A percentile compares a stretch with the other conserved stretches of the same genome.
These are phyloP conservation scores for Xylaria nigripes DNA, from an alignment of 495 filamentous ascomycete species.

Conservation along the genomic window DNA sequence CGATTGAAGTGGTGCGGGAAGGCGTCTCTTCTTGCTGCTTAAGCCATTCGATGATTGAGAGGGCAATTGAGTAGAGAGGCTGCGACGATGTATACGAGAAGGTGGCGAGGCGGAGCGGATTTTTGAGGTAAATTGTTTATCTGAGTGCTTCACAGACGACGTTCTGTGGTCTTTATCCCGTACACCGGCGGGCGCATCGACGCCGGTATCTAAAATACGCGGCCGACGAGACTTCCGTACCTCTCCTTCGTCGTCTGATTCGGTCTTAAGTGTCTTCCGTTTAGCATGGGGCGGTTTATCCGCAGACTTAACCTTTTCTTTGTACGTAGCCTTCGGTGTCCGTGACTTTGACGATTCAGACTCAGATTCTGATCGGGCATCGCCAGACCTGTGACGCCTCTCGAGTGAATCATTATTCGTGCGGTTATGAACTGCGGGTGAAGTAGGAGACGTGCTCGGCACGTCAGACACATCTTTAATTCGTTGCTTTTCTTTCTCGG, in stretches of 20 bases:
- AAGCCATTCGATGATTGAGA: constrained; percentile 43
- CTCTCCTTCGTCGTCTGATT: constrained; percentile 44
- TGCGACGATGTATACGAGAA: constrained; percentile 50
- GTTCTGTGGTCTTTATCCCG: constrained; percentile 25
- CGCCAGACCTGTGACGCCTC: constrained; percentile 33
- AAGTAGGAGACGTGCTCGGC: constrained; percentile 48
- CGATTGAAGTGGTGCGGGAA: constrained; percentile 49
- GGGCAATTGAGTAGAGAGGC: constrained; percentile 54
- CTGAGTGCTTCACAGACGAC: constrained; percentile 28
- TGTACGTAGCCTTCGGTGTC: constrained; percentile 19
- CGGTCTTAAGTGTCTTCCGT: constrained; percentile 37
- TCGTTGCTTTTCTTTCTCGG: constrained; percentile 32
- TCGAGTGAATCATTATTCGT: constrained; percentile 23
- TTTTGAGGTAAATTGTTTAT: constrained; percentile 31
- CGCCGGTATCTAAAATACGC: constrained; percentile 36
- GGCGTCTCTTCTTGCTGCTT: constrained; percentile 47
- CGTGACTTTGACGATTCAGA: constrained; percentile 34
- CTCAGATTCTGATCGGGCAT: constrained; percentile 37
- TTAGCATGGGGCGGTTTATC: constrained; percentile 36
- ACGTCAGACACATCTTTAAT: constrained; percentile 44
- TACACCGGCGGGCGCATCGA: constrained; percentile 29
- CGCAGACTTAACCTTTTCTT: constrained; percentile 31
- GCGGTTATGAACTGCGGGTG: constrained; percentile 28
- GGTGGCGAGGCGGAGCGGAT: constrained; percentile 60
- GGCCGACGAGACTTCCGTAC: constrained; percentile 40